Percentiles rank a stretch among this genome's conserved stretches.
These are phyloP conservation scores for Wickerhamiella kurtzmanii DNA, from an alignment of 805 yeast genomes.

Conservation along the genomic window DNA sequence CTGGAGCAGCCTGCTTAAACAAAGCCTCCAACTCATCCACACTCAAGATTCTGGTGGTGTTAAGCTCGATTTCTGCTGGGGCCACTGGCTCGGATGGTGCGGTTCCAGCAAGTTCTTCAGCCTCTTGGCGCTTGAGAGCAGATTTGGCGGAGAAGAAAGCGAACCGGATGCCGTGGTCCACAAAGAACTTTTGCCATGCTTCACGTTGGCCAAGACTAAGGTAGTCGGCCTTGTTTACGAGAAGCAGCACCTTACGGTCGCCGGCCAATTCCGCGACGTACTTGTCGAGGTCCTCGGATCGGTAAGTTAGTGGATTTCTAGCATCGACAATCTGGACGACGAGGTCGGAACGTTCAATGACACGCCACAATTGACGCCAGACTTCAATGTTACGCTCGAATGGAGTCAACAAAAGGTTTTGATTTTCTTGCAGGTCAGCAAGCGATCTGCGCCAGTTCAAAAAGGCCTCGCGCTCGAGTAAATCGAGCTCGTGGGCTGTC, in stretches of 20 bases:
- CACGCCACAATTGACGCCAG: constrained; percentile 98
- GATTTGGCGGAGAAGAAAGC: constrained; percentile 87
- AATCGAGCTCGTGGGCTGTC: constrained; percentile 64
- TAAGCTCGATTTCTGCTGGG: constrained; percentile 14
- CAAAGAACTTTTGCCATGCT: constrained; percentile 79
- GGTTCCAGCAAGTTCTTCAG: constrained; percentile 19
- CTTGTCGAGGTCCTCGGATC: constrained; percentile 74
- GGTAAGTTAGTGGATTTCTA: constrained; percentile 77
- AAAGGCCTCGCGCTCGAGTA: constrained; percentile 80
- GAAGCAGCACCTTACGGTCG: constrained; percentile 64
- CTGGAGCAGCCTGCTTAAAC: constrained; percentile 64
- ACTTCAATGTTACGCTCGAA: constrained; percentile 95
- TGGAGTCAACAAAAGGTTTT: constrained; percentile 82
- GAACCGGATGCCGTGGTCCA: constrained; percentile 51
- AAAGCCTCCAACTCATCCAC: constrained; percentile 76
- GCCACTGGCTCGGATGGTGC: constrained; percentile 15
- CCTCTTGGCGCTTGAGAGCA: constrained; percentile 48
- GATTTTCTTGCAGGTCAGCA: constrained; percentile 70
- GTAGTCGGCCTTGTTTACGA: constrained; percentile 90
- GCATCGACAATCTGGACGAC: constrained; percentile 97
- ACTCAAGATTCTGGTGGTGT: constrained; percentile 54
- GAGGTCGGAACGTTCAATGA: constrained; percentile 84
- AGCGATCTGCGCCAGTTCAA: constrained; percentile 87
- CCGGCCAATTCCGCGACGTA: constrained; percentile 55
- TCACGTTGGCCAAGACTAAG: constrained; percentile 63